phyloP scores from a whole-genome alignment of 768 basidiomycete genomes.

The Exsudoporus frostii region DNA sequence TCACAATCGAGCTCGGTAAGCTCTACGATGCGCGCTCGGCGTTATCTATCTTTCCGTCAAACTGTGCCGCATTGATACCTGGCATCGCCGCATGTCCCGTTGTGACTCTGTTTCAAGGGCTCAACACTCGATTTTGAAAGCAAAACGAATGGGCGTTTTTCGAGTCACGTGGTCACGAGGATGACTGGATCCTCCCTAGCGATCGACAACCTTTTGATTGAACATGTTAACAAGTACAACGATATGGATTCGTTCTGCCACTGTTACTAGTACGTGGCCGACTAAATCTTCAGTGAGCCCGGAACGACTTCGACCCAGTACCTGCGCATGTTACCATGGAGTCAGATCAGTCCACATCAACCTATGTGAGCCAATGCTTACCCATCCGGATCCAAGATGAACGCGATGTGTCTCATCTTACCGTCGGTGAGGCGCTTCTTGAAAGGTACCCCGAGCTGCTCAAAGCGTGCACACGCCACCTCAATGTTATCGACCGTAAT shows the following conservation, averaged over 20 bases:
- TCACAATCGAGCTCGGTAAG: too few species aligned
- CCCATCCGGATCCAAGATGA: slow-evolving; percentile 84
- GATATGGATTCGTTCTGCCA: not conserved
- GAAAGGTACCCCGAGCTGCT: slow-evolving; percentile 74
- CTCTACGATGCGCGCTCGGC: too few species aligned
- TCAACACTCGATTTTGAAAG: too few species aligned
- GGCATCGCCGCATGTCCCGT: too few species aligned
- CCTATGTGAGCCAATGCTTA: slow-evolving; percentile 28
- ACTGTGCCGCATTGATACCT: too few species aligned
- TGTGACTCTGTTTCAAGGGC: too few species aligned
- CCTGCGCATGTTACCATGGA: slow-evolving; percentile 26
- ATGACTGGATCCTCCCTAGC: too few species aligned
- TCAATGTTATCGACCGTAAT: slow-evolving; percentile 82
- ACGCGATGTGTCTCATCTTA: slow-evolving; percentile 81
- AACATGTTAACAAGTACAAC: slow-evolving; percentile 1
- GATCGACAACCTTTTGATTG: not conserved
- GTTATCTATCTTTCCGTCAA: too few species aligned
- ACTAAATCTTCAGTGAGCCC: slow-evolving; percentile 24
- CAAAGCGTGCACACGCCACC: slow-evolving; percentile 79
- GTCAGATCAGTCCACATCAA: not conserved
- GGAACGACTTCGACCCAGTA: slow-evolving; percentile 64
- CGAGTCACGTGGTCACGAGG: too few species aligned
- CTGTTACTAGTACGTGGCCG: not conserved
- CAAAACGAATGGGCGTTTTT: too few species aligned
- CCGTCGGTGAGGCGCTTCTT: slow-evolving; percentile 87